These are phyloP conservation scores for Fomitiporia mediterranea DNA, from an alignment of 1,284 basidiomycete species.

Conservation along the genomic window DNA sequence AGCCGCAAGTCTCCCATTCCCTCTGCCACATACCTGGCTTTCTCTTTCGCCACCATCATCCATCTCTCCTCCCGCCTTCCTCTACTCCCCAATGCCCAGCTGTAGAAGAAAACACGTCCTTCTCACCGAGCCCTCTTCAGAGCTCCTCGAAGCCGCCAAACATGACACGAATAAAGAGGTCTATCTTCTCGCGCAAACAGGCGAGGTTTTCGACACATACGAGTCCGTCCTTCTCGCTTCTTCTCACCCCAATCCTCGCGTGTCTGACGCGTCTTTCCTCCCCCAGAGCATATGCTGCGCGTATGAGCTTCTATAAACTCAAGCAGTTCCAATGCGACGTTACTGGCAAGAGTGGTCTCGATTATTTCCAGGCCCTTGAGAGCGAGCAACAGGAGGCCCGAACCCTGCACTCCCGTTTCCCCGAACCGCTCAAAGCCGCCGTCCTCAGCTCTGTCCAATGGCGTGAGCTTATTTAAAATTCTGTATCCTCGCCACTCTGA, in stretches of 20 bases:
- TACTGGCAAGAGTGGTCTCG: conserved; percentile 87
- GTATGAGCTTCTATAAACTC: conserved; percentile 90
- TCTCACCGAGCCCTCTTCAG: conserved; percentile 71
- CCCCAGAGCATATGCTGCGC: conserved; percentile 78
- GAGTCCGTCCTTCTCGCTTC: conserved; percentile 56
- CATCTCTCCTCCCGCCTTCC: conserved; percentile 1
- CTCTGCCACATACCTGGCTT: conserved; percentile 18
- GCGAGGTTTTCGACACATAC: conserved; percentile 93
- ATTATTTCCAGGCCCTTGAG: conserved; percentile 91
- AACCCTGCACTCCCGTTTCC: conserved; percentile 86
- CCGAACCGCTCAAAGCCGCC: conserved; percentile 86
- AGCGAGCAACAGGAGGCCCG: conserved; percentile 87
- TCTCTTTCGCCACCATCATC: conserved; percentile 15
- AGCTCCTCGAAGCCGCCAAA: conserved; percentile 59
- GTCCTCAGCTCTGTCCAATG: conserved; percentile 93
- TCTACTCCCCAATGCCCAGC: conserved; percentile 62
- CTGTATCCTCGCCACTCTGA: conserved; percentile 21
- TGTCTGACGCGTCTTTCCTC: conserved; percentile 25
- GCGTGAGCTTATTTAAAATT: conserved; percentile 59
- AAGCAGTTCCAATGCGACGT: conserved; percentile 95
- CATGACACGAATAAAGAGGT: conserved; percentile 68
- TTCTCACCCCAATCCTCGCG: conserved; percentile 21
- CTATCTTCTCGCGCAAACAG: conserved; percentile 87
- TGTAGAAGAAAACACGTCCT: conserved; percentile 89
- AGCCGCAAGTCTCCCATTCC: conserved; percentile 24